Conservation (phyloP, 148 eudicot species). For the Rhododendron molle region DNA sequence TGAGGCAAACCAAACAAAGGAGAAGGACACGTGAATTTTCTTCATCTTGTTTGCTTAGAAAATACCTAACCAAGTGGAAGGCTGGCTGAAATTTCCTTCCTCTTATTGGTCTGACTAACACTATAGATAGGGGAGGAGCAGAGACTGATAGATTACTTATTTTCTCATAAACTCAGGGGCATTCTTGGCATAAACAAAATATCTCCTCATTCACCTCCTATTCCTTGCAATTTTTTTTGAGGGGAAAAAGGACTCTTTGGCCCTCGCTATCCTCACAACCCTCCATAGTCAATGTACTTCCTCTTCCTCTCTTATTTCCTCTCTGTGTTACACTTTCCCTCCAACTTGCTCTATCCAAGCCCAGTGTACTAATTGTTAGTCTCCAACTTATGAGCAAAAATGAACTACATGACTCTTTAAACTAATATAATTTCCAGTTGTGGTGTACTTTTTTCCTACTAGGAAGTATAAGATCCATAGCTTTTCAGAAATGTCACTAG, state of each 20-base stretch:
- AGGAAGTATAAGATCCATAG: not conserved
- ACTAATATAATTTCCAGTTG: not conserved
- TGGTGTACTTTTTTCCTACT: no score
- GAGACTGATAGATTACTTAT: not conserved
- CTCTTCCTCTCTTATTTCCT: not conserved
- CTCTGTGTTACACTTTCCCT: not conserved
- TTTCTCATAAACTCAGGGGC: not conserved
- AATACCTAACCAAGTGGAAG: not conserved
- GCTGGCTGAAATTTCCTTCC: not conserved
- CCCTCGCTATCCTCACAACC: not conserved
- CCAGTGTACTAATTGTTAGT: not conserved
- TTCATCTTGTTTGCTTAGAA: not conserved
- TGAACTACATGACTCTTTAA: not conserved
- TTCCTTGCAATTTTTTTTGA: not conserved
- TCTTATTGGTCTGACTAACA: not conserved
- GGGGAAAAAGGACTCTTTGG: not conserved
- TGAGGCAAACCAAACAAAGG: not conserved
- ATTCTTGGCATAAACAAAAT: not conserved
- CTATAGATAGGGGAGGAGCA: not conserved
- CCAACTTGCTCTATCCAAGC: not conserved
- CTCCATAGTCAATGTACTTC: not conserved
- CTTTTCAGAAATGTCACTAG: not conserved
- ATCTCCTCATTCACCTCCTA: not conserved
- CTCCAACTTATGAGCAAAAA: slow-evolving; percentile 5
- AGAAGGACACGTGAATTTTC: not conserved